Percentiles rank a stretch among this genome's conserved stretches.
These are phyloP conservation scores for Metschnikowia borealis DNA, from an alignment of 805 yeast species.

Conservation along the genomic window DNA sequence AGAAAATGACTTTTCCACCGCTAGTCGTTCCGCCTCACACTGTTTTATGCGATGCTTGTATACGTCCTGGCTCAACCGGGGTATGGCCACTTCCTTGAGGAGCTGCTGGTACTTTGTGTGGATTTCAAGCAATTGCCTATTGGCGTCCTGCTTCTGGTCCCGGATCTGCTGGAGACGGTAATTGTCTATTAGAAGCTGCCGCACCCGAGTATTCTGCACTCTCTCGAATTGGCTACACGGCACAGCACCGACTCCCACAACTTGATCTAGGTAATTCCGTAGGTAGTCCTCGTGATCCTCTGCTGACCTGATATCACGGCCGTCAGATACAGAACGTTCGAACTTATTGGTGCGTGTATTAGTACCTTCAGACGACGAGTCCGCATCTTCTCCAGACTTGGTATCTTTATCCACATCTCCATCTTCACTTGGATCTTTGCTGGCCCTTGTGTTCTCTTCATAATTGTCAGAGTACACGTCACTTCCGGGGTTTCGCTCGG, in stretches of 20 bases:
- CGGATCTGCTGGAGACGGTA: slow-evolving; percentile 21
- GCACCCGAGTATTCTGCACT: slow-evolving; percentile 16
- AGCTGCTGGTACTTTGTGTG: slow-evolving; percentile 28
- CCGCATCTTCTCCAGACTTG: background rate
- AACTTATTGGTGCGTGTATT: background rate
- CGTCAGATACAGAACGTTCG: background rate
- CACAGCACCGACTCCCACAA: slow-evolving; percentile 7
- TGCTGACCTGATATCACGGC: background rate
- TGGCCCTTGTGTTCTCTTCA: background rate
- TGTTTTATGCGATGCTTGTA: slow-evolving; percentile 4
- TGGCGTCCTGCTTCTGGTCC: slow-evolving; percentile 18
- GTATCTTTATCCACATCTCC: background rate
- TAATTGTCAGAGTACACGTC: background rate
- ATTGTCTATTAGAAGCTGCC: slow-evolving; percentile 27
- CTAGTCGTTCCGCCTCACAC: background rate
- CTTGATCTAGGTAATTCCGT: slow-evolving; percentile 25
- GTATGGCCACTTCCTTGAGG: slow-evolving; percentile 25
- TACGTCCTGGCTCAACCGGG: slow-evolving; percentile 24
- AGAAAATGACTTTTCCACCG: background rate
- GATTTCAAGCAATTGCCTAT: slow-evolving; percentile 21
- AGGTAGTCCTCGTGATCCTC: slow-evolving; percentile 15
- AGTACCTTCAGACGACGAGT: too few species aligned
- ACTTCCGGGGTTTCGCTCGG: background rate
- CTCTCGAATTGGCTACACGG: slow-evolving; percentile 2
- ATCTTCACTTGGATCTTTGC: background rate